Evolutionary conservation across 129 eudicot genomes (phyloP), one percentile per base, ranked within the genome.

Genomic region (Artemisia argyi): DNA sequence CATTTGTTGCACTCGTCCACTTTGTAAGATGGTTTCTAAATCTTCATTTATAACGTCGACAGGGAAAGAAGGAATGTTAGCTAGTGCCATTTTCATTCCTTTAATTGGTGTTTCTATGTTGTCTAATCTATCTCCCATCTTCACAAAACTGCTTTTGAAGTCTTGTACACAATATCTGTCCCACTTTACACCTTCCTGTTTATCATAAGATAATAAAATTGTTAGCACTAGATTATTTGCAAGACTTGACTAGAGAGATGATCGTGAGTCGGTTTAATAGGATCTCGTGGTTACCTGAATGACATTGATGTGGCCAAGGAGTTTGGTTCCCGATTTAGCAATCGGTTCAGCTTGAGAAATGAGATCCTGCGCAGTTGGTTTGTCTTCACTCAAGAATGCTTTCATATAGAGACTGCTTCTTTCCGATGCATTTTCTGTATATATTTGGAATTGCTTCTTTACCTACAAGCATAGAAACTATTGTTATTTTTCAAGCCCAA

Each of bases 111-210:
- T 76, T 68, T 91, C 95, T 17, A 91, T 73, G 44, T 68, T 73
- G 68, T 77, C 70, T 75, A 91, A 51, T 76, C 84, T 76, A 9
- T 78, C 86, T 73, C 71, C 87, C 59, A 83, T 92, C 10, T 88
- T 72, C 50, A 61, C 54, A 71, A 51, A 54, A 15, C 68, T 18
- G 61, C 16, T 69, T 14, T 72, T 82, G 58, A 67, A 72, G 64
- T 69, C 73, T 39, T 81, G 72, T 20, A 89, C 20, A 11, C 75
- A 82, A 30, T 79, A 78, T 54, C 76, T 83, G 56, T 91, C 97
- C 95, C 92, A 91, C 39, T 57, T 74, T 69, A 85, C 62, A 20
- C 89, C 95, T 47, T 83, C 86, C 95, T 90, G 87, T 77, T 35
- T 2, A 50, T n/a, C 9, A 61, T 20, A 20, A 20, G 18, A 52